Evolutionary conservation across 2,329 filamentous ascomycete species (phyloP).

Genomic region (Didymella pomorum): DNA sequence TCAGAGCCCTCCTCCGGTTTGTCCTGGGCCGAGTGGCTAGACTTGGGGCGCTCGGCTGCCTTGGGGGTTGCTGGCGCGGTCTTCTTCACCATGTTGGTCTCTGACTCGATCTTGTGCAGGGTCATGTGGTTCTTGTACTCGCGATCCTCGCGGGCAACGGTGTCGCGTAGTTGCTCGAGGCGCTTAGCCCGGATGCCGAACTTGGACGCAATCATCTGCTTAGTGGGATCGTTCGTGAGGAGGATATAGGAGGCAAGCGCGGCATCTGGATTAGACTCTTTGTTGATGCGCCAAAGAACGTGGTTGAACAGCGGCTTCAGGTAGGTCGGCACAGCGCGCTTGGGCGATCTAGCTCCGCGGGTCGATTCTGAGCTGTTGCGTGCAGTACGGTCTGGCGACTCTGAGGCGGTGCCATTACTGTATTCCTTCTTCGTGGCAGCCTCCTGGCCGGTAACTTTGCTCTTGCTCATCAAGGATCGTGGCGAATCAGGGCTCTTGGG

Average conservation of each 20-base stretch:
- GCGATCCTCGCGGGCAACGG: constrained; percentile 58
- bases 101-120: constrained; percentile 49
- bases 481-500: constrained; percentile 53
- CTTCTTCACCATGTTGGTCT: constrained; percentile 31
- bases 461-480: constrained; percentile 47
- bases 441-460: constrained; percentile 23
- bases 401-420: constrained; percentile 13
- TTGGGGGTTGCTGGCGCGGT: constrained; percentile 27
- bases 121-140: constrained; percentile 55
- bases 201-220: constrained; percentile 57
- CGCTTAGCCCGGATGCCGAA: constrained; percentile 61
- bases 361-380: constrained; percentile 40
- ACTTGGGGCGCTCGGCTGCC: constrained; percentile 37
- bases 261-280: constrained; percentile 57
- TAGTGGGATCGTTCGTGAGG: constrained; percentile 58
- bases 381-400: constrained; percentile 40
- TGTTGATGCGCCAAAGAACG: constrained; percentile 61
- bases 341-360: constrained; percentile 37
- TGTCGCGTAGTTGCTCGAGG: constrained; percentile 59
- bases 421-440: constrained; percentile 38
- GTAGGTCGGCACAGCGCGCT: constrained; percentile 47
- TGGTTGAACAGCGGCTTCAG: constrained; percentile 61
- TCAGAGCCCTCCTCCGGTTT: constrained; percentile 40
- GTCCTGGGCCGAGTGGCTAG: constrained; percentile 32
- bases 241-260: constrained; percentile 61